A percentile compares a stretch with the other conserved stretches of the same genome.
phyloP scores from a whole-genome alignment of 805 yeast genomes.

The Yarrowia yakushimensis region DNA sequence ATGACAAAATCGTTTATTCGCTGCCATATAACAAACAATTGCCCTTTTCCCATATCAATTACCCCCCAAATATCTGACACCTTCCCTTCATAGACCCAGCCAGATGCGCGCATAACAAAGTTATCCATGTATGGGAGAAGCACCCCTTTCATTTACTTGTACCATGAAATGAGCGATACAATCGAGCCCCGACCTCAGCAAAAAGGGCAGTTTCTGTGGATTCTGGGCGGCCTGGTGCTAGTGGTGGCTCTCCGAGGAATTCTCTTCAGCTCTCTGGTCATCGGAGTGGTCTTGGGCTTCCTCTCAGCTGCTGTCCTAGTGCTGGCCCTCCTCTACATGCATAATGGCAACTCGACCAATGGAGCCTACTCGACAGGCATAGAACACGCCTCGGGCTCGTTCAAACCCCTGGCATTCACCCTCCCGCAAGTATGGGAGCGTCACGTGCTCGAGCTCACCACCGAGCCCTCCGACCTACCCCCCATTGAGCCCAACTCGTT shows the following conservation, averaged over 20 bases:
- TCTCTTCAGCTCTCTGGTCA: neutral
- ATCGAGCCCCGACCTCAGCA: slow-evolving; percentile 10
- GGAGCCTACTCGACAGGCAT: slow-evolving; percentile 3
- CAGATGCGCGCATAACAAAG: slow-evolving; percentile 10
- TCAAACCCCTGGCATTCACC: slow-evolving; percentile 1
- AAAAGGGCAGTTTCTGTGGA: slow-evolving; percentile 14
- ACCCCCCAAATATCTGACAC: neutral
- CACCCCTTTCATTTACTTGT: slow-evolving; percentile 10
- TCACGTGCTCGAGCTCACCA: slow-evolving; percentile 13
- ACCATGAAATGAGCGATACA: slow-evolving; percentile 23
- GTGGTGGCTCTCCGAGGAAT: neutral
- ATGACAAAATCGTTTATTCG: too few relatives aligned
- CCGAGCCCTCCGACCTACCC: neutral
- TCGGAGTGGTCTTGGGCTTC: slow-evolving; percentile 6
- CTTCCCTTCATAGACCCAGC: neutral
- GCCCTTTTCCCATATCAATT: neutral
- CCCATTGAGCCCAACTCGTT: slow-evolving; percentile 48
- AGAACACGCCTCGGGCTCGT: slow-evolving; percentile 7
- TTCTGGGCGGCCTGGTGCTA: slow-evolving; percentile 8
- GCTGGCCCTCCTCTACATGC: slow-evolving; percentile 8
- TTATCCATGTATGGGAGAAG: slow-evolving; percentile 15
- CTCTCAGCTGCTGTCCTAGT: neutral
- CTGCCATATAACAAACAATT: too few relatives aligned
- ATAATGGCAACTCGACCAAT: neutral
- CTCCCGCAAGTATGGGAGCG: slow-evolving; percentile 4